Conservation (phyloP, 2,329 filamentous ascomycete genomes). For the Dactylellina sp. region DNA sequence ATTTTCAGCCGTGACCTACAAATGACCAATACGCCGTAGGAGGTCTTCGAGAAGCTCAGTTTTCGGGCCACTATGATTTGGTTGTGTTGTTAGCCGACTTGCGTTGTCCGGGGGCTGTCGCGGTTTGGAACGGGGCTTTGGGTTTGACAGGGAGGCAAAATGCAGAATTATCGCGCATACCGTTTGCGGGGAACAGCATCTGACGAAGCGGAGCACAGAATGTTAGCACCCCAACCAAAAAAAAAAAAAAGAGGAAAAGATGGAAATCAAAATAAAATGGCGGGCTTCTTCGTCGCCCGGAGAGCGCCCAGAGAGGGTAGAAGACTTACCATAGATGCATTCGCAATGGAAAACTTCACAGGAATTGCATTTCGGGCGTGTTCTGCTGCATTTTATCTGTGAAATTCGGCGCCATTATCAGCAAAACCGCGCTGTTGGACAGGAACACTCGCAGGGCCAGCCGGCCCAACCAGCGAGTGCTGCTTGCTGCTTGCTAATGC, state of each 20-base stretch:
- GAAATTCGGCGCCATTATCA: constrained; percentile 42
- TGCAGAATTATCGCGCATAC: constrained; percentile 44
- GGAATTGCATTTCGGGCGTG: constrained; percentile 85
- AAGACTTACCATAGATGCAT: constrained; percentile 80
- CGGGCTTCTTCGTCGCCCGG: too few relatives aligned
- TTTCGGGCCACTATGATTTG: constrained; percentile 87
- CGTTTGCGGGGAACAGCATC: constrained; percentile 58
- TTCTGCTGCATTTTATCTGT: constrained; percentile 91
- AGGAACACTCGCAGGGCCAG: constrained; percentile 21
- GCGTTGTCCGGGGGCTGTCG: constrained; percentile 14
- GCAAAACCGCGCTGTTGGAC: constrained; percentile 33
- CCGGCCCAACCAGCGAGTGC: constrained; percentile 1
- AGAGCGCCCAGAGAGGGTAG: too few relatives aligned
- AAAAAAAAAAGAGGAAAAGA: constrained; percentile 3
- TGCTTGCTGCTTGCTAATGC: constrained; percentile 1
- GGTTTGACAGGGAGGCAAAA: constrained; percentile 32
- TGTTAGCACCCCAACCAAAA: constrained; percentile 38
- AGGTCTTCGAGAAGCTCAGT: constrained; percentile 88
- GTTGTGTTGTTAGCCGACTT: constrained; percentile 53
- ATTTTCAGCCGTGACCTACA: constrained; percentile 63
- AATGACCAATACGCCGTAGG: constrained; percentile 83
- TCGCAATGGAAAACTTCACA: constrained; percentile 89
- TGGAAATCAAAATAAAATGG: too few relatives aligned
- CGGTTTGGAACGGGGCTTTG: not conserved
- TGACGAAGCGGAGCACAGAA: constrained; percentile 21